These are phyloP conservation scores for Chrysoporthe deuterocubensis DNA, from an alignment of 2,329 filamentous ascomycete species.

Conservation along the genomic window DNA sequence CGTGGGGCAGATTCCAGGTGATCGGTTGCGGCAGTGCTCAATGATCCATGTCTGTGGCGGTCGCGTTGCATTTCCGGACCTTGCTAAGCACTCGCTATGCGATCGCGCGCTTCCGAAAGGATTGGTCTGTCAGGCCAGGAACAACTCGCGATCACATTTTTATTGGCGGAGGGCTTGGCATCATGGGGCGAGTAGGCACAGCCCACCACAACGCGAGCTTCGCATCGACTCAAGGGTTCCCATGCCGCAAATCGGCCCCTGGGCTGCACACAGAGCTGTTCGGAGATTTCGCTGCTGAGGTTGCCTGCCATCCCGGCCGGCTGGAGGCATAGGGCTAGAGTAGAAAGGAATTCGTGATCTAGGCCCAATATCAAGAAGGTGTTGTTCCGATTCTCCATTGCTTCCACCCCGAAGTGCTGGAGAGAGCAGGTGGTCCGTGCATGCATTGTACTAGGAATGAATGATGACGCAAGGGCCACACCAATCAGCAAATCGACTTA, in stretches of 20 bases:
- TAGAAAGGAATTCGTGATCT: not conserved
- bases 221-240: not conserved
- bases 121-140: not conserved
- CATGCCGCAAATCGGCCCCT: conserved; percentile 2
- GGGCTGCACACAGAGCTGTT: not conserved
- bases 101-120: conserved; percentile 8
- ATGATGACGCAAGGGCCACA: conserved; percentile 30
- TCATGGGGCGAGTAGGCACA: not conserved
- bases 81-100: not conserved
- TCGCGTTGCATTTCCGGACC: conserved; percentile 7
- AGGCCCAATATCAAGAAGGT: not conserved
- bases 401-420: not conserved
- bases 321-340: not conserved
- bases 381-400: not conserved
- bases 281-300: not conserved
- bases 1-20: not conserved
- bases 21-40: conserved; percentile 15
- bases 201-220: not conserved
- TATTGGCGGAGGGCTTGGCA: not conserved
- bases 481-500: conserved; percentile 33
- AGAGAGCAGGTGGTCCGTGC: not conserved
- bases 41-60: conserved; percentile 10
- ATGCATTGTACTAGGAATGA: not conserved
- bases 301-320: not conserved
- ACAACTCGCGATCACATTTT: not conserved